phyloP scores from a whole-genome alignment of 805 yeast genomes.

The Candida manassasensis region DNA sequence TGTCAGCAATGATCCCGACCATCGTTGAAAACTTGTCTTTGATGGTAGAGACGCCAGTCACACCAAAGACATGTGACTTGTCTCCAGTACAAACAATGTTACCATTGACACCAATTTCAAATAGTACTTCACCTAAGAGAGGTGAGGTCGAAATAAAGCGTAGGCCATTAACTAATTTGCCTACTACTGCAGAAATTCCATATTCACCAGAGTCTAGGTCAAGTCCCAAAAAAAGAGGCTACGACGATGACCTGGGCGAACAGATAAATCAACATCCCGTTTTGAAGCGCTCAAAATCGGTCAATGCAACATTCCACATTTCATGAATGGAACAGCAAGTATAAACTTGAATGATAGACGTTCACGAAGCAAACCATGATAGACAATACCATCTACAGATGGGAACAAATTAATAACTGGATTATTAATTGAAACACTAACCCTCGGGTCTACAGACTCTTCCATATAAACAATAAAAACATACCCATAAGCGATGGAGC shows the following conservation, averaged over 20 bases:
- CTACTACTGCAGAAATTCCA: neutral
- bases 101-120: constrained; percentile 26
- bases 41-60: constrained; percentile 21
- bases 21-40: constrained; percentile 22
- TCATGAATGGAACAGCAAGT: neutral
- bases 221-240: constrained; percentile 4
- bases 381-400: no score
- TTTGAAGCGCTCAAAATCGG: constrained; percentile 1
- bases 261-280: neutral
- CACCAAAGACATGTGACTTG: constrained; percentile 22
- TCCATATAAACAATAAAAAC: neutral
- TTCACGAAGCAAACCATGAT: no score
- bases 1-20: constrained; percentile 31
- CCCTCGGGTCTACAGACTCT: neutral
- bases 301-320: constrained; percentile 1
- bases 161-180: neutral
- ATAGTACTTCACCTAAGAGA: constrained; percentile 18
- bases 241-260: constrained; percentile 1
- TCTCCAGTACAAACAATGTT: constrained; percentile 8
- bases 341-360: neutral
- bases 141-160: constrained; percentile 1
- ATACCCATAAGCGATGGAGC: neutral
- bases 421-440: neutral
- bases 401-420: constrained; percentile 2
- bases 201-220: constrained; percentile 5